phyloP scores from a whole-genome alignment of 306 rosid species.

The Dicorynia guianensis region DNA sequence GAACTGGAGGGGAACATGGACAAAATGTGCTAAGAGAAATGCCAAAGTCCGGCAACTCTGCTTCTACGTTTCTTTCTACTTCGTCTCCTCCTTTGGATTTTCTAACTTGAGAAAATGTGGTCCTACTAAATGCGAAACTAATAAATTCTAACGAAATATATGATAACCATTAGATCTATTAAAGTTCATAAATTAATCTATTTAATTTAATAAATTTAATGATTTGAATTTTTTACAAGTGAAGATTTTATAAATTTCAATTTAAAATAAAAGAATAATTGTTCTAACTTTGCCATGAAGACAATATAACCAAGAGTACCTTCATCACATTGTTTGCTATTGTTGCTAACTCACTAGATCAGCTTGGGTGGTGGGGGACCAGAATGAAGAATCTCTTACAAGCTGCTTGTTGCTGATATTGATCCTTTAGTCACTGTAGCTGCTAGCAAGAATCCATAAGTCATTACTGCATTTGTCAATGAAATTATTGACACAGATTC shows the following conservation, averaged over 20 bases:
- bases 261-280: too few relatives aligned
- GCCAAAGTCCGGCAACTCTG: slow-evolving; percentile 52
- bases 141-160: too few relatives aligned
- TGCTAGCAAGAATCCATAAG: slow-evolving; percentile 12
- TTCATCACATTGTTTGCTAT: slow-evolving; percentile 38
- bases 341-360: slow-evolving; percentile 19
- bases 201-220: too few relatives aligned
- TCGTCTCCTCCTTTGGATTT: slow-evolving; percentile 55
- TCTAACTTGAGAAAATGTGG: too few relatives aligned
- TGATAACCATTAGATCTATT: too few relatives aligned
- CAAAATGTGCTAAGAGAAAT: slow-evolving; percentile 59
- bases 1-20: slow-evolving; percentile 66
- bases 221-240: too few relatives aligned
- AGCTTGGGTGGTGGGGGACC: slow-evolving; percentile 52
- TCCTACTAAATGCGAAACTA: too few relatives aligned
- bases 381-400: slow-evolving; percentile 23
- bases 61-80: slow-evolving; percentile 50
- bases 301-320: slow-evolving; percentile 41
- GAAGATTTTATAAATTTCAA: too few relatives aligned
- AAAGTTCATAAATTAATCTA: too few relatives aligned
- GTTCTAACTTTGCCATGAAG: slow-evolving; percentile 47
- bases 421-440: slow-evolving; percentile 42
- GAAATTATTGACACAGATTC: slow-evolving; percentile 3
- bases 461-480: slow-evolving; percentile 28
- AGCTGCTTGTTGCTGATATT: slow-evolving; percentile 43